Base-by-base conservation (phyloP, 129 eudicot species). In the Oenanthe sinensis region DNA sequence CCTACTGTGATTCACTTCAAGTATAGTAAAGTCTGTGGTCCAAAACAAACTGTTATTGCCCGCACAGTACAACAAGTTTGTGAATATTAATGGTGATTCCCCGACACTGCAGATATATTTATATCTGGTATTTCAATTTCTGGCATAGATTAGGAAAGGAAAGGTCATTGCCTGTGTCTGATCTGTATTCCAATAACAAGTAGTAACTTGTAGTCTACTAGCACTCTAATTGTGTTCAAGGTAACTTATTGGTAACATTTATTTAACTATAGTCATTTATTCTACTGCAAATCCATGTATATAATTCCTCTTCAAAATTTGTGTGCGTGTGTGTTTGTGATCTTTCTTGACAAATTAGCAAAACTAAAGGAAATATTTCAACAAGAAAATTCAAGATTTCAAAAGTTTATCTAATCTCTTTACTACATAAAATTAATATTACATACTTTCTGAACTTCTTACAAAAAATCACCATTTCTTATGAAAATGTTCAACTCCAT, bases 1-100 rank as follows among this genome's bases (percentile, higher is more conserved):
- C 76, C 76, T 40, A 73, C 1, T 44, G 30, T 44, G 76, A 73
- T 73, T 73, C 76, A 43, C 52, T 42, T 44, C 79, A 50, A 52
- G 47, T 30, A 76, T 60, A 60, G 68, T 60, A 3, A 60, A 60
- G 33, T 9, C 67, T 8, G 68, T 9, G 33, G 68, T 60, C 68
- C 68, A 60, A 60, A n/a, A 60, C 68, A 60, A 58, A 60, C 16
- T n/a, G 68, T 24, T 58, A 8, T 0, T 24, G 65, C 10, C 65
- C 0, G 65, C 12, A 3, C 13, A 55, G 65, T 55, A 13, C 65
- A 55, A 46, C 52, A 60, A 60, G 28, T 13, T n/a, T 24, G 67
- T n/a, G 28, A n/a, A n/a, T n/a, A 60, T n/a, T 60, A 60, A 60
- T 60, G 68, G 68, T 24, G 15, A 60, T 60, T 60, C 68, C 36